A percentile compares a stretch with the other conserved stretches of the same genome.
phyloP scores from a whole-genome alignment of 805 yeast species.

The Saturnispora kantuleensis region DNA sequence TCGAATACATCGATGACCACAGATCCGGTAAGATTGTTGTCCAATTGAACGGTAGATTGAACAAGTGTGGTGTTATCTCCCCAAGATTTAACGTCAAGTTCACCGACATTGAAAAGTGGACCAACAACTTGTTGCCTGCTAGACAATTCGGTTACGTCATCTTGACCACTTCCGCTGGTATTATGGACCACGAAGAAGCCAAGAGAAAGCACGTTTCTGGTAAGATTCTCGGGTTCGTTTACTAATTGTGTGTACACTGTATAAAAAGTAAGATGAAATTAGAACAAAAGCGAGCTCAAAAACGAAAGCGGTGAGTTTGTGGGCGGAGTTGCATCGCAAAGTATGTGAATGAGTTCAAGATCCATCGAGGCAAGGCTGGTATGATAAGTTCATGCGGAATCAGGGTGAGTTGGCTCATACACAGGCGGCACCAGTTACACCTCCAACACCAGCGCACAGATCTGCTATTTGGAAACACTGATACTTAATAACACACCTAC shows the following conservation, averaged over 20 bases:
- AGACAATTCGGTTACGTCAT: constrained; percentile 98
- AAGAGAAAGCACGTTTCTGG: constrained; percentile 99
- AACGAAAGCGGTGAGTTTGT: no score
- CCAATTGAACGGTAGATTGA: constrained; percentile 95
- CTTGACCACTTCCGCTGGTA: constrained; percentile 98
- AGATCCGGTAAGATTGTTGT: constrained; percentile 97
- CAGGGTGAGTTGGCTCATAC: no score
- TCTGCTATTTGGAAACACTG: no score
- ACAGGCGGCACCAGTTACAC: no score
- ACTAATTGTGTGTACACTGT: constrained; percentile 34
- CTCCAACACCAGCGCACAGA: no score
- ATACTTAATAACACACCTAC: no score
- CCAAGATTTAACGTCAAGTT: constrained; percentile 98
- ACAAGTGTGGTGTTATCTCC: constrained; percentile 98
- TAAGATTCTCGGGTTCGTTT: constrained; percentile 96
- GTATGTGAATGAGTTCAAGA: no score
- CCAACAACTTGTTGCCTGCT: constrained; percentile 96
- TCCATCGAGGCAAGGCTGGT: no score
- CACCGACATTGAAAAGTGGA: constrained; percentile 96
- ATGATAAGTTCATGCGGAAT: no score
- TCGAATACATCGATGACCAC: constrained; percentile 98
- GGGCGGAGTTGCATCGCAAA: no score
- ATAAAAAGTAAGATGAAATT: no score
- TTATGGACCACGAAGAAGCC: constrained; percentile 99
- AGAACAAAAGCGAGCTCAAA: no score